phyloP scores from a whole-genome alignment of 352 stramenopile species.

The Achlya hypogyna region DNA sequence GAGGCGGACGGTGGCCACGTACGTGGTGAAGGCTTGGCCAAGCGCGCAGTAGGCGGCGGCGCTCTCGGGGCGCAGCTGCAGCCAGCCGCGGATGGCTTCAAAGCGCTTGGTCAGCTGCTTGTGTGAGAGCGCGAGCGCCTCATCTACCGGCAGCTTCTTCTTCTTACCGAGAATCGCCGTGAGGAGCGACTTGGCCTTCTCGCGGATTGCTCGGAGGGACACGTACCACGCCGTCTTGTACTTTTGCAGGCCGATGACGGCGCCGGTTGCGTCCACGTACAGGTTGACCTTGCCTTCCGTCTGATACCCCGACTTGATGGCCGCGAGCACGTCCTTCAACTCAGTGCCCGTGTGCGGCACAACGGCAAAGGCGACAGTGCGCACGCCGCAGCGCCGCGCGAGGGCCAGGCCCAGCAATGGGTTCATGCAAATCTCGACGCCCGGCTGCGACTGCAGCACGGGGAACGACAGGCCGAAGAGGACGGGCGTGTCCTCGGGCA shows the following conservation, averaged over 20 bases:
- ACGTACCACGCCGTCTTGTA: conserved; percentile 82
- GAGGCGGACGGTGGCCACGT: conserved; percentile 36
- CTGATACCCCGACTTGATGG: conserved; percentile 45
- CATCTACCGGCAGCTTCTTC: conserved; percentile 21
- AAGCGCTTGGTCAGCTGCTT: conserved; percentile 40
- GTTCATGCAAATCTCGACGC: conserved; percentile 66
- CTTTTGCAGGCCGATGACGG: conserved; percentile 79
- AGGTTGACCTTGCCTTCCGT: conserved; percentile 67
- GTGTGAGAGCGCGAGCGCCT: conserved; percentile 14
- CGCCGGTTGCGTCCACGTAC: conserved; percentile 44
- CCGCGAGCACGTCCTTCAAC: conserved; percentile 29
- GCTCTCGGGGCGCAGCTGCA: conserved; percentile 37
- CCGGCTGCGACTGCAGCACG: conserved; percentile 24
- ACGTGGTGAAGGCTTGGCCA: conserved; percentile 54
- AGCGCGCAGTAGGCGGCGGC: conserved; percentile 35
- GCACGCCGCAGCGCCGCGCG: conserved; percentile 40
- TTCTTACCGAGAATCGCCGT: conserved; percentile 11
- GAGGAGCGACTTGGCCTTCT: conserved; percentile 66
- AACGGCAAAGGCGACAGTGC: conserved; percentile 52
- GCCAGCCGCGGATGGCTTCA: conserved; percentile 36
- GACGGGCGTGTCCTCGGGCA: conserved; percentile 60
- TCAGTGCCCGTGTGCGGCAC: conserved; percentile 29
- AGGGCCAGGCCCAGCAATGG: conserved; percentile 59
- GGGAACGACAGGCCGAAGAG: conserved; percentile 70
- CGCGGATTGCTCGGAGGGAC: conserved; percentile 74